These are phyloP conservation scores for Scleroderma bovista DNA, from an alignment of 768 basidiomycete genomes.

Conservation along the genomic window DNA sequence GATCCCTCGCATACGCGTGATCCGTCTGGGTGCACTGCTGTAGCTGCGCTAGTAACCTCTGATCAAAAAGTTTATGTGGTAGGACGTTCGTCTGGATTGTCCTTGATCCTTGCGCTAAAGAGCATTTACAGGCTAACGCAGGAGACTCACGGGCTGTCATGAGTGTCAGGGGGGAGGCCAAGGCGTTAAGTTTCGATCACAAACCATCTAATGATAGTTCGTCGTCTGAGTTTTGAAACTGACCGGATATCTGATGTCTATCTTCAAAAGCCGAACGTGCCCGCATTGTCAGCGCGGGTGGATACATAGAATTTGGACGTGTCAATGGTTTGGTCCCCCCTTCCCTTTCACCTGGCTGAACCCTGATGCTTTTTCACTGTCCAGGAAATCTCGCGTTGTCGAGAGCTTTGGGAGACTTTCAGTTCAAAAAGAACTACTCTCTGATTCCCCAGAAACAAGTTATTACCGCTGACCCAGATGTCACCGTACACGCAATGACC, in stretches of 20 bases:
- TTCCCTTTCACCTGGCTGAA: background rate
- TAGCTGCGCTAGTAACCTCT: slow-evolving; percentile 75
- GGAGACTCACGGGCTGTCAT: slow-evolving; percentile 94
- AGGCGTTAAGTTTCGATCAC: slow-evolving; percentile 90
- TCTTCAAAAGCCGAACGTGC: slow-evolving; percentile 62
- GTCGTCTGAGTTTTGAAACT: slow-evolving; percentile 19
- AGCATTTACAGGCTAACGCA: slow-evolving; percentile 75
- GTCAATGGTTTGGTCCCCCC: slow-evolving; percentile 73
- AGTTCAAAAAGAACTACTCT: slow-evolving; percentile 91
- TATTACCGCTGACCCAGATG: slow-evolving; percentile 92
- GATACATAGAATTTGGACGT: slow-evolving; percentile 93
- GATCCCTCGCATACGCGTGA: slow-evolving; percentile 86
- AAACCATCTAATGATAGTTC: slow-evolving; percentile 85
- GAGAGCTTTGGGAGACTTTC: slow-evolving; percentile 94
- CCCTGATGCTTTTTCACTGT: background rate
- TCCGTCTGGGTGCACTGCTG: slow-evolving; percentile 95
- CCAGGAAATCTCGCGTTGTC: slow-evolving; percentile 93
- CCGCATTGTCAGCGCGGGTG: slow-evolving; percentile 86
- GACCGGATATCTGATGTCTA: slow-evolving; percentile 1
- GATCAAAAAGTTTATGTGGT: slow-evolving; percentile 80
- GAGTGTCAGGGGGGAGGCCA: slow-evolving; percentile 77
- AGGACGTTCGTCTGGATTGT: slow-evolving; percentile 26
- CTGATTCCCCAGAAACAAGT: slow-evolving; percentile 85
- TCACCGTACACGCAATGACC: slow-evolving; percentile 74
- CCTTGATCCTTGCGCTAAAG: slow-evolving; percentile 1